These are phyloP conservation scores for Pseudocercospora eumusae DNA, from an alignment of 2,329 filamentous ascomycete genomes.

Conservation along the genomic window DNA sequence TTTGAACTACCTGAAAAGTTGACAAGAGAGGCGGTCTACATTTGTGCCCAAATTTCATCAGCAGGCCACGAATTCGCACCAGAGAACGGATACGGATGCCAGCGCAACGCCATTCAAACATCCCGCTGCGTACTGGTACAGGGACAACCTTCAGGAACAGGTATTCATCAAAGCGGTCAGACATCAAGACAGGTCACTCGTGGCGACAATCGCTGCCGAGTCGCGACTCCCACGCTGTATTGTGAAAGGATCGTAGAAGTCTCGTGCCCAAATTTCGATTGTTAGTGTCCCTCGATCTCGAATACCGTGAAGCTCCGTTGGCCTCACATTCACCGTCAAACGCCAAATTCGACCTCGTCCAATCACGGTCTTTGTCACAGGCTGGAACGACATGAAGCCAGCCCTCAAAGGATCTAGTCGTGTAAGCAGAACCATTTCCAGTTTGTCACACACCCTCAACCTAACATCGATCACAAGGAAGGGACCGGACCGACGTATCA, in stretches of 20 bases:
- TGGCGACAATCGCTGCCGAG: not conserved
- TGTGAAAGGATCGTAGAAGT: not conserved
- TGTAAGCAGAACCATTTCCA: not conserved
- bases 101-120: not conserved
- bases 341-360: not conserved
- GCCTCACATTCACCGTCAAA: conserved; percentile 1
- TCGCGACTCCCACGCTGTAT: not conserved
- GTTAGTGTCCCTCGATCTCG: not conserved
- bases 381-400: not conserved
- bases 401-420: not conserved
- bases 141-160: not conserved
- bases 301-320: not conserved
- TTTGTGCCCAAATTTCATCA: not conserved
- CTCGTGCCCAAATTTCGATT: not conserved
- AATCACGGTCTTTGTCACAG: not conserved
- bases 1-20: not conserved
- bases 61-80: not conserved
- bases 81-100: not conserved
- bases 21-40: not conserved
- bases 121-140: not conserved
- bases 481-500: not conserved
- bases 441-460: not conserved
- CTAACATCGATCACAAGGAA: not conserved
- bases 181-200: not conserved
- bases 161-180: not conserved